A percentile compares a stretch with the other conserved stretches of the same genome.
phyloP scores from a whole-genome alignment of 768 basidiomycete genomes.

The Hypsizygus marmoreus region DNA sequence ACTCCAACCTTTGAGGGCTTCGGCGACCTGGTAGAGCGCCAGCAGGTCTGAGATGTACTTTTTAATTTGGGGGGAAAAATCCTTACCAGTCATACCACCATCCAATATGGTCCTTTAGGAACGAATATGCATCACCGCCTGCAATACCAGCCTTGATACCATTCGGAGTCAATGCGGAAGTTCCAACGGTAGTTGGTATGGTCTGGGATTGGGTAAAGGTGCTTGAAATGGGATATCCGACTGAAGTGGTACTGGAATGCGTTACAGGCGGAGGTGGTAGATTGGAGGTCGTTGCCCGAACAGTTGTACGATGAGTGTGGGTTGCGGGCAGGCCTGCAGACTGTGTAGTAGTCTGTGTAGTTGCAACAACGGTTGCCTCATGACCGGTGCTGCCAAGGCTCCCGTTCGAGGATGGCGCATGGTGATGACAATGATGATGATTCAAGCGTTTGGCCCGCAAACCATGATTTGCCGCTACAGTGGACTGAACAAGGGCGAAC shows the following conservation, averaged over 20 bases:
- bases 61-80: too few species aligned
- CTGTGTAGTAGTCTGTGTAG: not conserved
- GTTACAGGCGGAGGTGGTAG: too few species aligned
- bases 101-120: slow-evolving; percentile 42
- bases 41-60: too few species aligned
- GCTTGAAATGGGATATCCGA: slow-evolving; percentile 2
- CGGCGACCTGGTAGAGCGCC: slow-evolving; percentile 46
- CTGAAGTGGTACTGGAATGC: too few species aligned
- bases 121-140: slow-evolving; percentile 44
- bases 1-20: slow-evolving; percentile 40
- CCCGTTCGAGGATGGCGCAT: slow-evolving; percentile 1
- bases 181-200: slow-evolving; percentile 9
- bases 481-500: slow-evolving; percentile 17
- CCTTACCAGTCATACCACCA: slow-evolving; percentile 53
- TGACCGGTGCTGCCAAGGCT: not conserved
- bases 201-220: slow-evolving; percentile 9
- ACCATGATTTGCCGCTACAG: slow-evolving; percentile 15
- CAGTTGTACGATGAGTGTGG: not conserved
- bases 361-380: not conserved
- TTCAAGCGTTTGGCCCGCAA: slow-evolving; percentile 8
- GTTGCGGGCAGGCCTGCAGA: not conserved
- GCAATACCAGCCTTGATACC: slow-evolving; percentile 49
- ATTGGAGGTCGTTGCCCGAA: too few species aligned
- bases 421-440: slow-evolving; percentile 13
- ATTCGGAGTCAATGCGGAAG: slow-evolving; percentile 37